phyloP scores from a whole-genome alignment of 2,329 filamentous ascomycete species.

The Dissoconium aciculare region DNA sequence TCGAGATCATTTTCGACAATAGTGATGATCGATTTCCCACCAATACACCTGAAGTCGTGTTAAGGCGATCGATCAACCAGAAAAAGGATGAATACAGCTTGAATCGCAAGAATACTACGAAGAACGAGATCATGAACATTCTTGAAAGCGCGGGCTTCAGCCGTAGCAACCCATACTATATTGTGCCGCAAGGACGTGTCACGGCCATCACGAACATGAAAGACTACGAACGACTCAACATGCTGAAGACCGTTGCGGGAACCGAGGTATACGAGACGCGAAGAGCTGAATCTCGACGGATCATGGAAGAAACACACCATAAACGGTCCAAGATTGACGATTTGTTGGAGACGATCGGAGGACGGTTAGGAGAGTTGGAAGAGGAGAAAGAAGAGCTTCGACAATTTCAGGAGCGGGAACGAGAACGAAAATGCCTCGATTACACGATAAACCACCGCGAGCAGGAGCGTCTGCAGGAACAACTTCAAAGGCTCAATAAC shows the following conservation, averaged over 20 bases:
- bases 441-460: constrained; percentile 90
- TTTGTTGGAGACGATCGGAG: constrained; percentile 78
- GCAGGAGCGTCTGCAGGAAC: constrained; percentile 61
- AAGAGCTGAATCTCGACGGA: constrained; percentile 80
- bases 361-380: constrained; percentile 75
- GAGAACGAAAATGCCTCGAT: constrained; percentile 78
- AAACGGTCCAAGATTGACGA: constrained; percentile 93
- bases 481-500: constrained; percentile 70
- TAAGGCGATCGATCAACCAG: constrained; percentile 85
- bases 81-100: constrained; percentile 99
- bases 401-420: constrained; percentile 87
- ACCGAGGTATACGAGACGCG: constrained; percentile 94
- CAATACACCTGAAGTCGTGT: constrained; percentile 73
- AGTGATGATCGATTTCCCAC: constrained; percentile 90
- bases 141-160: constrained; percentile 94
- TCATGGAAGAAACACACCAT: constrained; percentile 92
- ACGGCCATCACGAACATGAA: constrained; percentile 98
- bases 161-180: constrained; percentile 95
- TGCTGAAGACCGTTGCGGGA: constrained; percentile 95
- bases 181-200: constrained; percentile 92
- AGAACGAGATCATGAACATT: constrained; percentile 85
- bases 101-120: constrained; percentile 91
- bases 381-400: constrained; percentile 94
- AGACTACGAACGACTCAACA: constrained; percentile 72
- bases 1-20: constrained; percentile 98